Base-by-base conservation (phyloP, 2,329 filamentous ascomycete genomes). In the Aureobasidium sp. region DNA sequence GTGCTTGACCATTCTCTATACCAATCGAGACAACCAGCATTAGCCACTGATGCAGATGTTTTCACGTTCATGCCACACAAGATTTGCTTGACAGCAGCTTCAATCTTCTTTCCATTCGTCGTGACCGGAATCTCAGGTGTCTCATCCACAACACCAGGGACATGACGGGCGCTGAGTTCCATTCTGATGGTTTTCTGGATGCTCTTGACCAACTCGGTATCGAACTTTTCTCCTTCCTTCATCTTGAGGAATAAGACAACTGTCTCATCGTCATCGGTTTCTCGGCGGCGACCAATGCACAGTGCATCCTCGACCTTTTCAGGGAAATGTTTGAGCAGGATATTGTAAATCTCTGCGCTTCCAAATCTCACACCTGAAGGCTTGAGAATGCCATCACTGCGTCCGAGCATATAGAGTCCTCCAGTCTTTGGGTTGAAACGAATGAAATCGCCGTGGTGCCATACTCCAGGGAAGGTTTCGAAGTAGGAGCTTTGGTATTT, bases 391-490 rank as follows among this genome's bases (percentile, higher is more conserved):
- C 94, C 94, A 69, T 99, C 93, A 57, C 89, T 94, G 29, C 93
- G 84, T 2, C 94, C 93, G 0, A 97, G 82, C 93, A 97, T 97
- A 67, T 91, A 81, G 10, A 97, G 77, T 0, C 91, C 90, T 13
- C 90, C 87, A 0, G 90, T 94, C 17, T 77, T 70, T 0, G 85
- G 82, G 68, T 91, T 88, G 70, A 88, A 78, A 26, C 83, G 79
- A 37, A 97, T 84, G 71, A 97, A 97, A 75, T 99, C 94, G 34
- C 93, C 93, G 70, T 99, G 93, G 71, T 96, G 91, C 94, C 94
- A 97, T 15, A 90, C 81, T 1, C 79, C 78, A 0, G 81, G 77
- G 72, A 96, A 97, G 7, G 86, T 84, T 65, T 94, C 89, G 70
- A 99, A 99, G 75, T 99, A 99, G 62, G 87, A 90, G 34, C 84